These are phyloP conservation scores for Mortierella sp. DNA, from an alignment of 371 early-diverging fungal genomes.

Conservation along the genomic window DNA sequence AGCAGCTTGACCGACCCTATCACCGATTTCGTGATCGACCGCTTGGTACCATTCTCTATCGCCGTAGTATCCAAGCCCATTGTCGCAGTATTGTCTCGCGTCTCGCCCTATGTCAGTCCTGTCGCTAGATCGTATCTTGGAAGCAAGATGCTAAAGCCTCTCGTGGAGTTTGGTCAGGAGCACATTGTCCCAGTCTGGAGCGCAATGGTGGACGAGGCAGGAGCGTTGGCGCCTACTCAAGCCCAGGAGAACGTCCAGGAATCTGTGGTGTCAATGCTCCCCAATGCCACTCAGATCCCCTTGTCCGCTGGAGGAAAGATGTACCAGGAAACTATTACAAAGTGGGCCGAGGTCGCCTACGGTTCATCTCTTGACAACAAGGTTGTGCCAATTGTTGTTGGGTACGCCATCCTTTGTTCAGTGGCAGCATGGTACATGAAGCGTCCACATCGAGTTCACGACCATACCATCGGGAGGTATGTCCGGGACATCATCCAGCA, in stretches of 20 bases:
- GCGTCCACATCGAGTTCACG: conserved; percentile 17
- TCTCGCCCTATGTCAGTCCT: conserved; percentile 13
- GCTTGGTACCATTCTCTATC: conserved; percentile 51
- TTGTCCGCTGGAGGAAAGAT: conserved; percentile 9
- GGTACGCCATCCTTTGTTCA: conserved; percentile 51
- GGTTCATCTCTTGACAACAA: conserved; percentile 56
- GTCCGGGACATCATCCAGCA: conserved; percentile 65
- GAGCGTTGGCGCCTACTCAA: background rate
- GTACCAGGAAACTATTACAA: conserved; percentile 18
- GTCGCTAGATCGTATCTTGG: conserved; percentile 27
- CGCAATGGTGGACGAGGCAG: conserved; percentile 13
- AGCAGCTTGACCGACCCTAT: conserved; percentile 68
- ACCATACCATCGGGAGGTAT: conserved; percentile 58
- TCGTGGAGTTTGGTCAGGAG: conserved; percentile 23
- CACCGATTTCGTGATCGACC: conserved; percentile 66
- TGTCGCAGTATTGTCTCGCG: background rate
- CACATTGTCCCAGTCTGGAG: conserved; percentile 23
- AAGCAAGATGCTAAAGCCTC: conserved; percentile 21
- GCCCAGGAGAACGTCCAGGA: conserved; percentile 12
- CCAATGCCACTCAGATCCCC: background rate
- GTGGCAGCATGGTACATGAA: conserved; percentile 40
- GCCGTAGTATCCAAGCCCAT: conserved; percentile 26
- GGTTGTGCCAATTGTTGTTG: conserved; percentile 52
- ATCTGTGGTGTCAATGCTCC: background rate
- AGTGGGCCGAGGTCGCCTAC: conserved; percentile 34